Conservation (phyloP, 73 alveolate genomes). For the Paramecium octaurelia region DNA sequence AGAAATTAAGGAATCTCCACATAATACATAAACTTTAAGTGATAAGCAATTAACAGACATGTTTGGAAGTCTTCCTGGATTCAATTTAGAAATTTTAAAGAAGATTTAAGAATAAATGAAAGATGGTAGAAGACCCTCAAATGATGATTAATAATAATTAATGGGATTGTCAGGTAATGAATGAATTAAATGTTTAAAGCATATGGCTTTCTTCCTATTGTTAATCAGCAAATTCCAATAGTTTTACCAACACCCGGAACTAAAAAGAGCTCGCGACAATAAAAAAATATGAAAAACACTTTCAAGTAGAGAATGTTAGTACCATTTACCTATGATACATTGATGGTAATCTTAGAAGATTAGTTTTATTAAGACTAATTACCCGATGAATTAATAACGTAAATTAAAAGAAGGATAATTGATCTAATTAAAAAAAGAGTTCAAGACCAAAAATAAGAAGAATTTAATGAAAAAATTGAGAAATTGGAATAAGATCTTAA, state of each 20-base stretch:
- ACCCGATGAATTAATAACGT: not conserved
- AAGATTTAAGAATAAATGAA: constrained; percentile 18
- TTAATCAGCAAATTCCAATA: not conserved
- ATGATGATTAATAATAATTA: not conserved
- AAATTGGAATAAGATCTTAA: constrained; percentile 2
- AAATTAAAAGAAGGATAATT: not conserved
- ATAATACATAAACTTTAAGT: not conserved
- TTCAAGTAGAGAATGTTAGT: constrained; percentile 2
- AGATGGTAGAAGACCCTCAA: constrained; percentile 23
- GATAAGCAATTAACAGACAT: constrained; percentile 17
- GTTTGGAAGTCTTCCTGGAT: constrained; percentile 41
- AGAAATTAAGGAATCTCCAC: not conserved
- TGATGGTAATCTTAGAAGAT: constrained; percentile 43
- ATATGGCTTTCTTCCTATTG: not conserved
- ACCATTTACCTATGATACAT: constrained; percentile 12
- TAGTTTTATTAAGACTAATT: constrained; percentile 4
- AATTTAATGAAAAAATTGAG: not conserved
- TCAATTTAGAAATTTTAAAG: not conserved
- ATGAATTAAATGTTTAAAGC: not conserved
- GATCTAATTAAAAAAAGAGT: constrained; percentile 24
- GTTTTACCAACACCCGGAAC: constrained; percentile 1
- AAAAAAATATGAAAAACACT: constrained; percentile 16
- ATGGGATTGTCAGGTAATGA: not conserved
- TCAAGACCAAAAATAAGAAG: constrained; percentile 16
- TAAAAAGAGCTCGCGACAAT: constrained; percentile 16